These are phyloP conservation scores for Kluyveromyces sp. DNA, from an alignment of 1,139 yeast genomes.

Conservation along the genomic window DNA sequence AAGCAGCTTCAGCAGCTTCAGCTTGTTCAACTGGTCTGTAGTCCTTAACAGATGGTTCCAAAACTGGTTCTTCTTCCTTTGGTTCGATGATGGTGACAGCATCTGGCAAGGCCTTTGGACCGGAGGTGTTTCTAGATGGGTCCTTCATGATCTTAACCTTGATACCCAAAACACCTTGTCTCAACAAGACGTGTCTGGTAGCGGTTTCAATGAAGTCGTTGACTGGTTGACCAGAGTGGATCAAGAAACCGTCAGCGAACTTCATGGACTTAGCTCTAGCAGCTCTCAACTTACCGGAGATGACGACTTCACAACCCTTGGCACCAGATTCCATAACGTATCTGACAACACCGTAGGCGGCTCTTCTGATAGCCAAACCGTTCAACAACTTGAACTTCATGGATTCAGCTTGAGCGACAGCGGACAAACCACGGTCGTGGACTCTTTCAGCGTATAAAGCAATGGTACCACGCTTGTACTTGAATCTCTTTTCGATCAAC, in stretches of 20 bases:
- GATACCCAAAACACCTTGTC: slow-evolving; percentile 99
- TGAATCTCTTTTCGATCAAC: slow-evolving; percentile 98
- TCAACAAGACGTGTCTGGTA: slow-evolving; percentile 98
- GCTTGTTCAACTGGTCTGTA: slow-evolving; percentile 44
- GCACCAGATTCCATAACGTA: slow-evolving; percentile 99
- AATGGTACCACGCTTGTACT: slow-evolving; percentile 88
- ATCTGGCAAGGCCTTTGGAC: slow-evolving; percentile 95
- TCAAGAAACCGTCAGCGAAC: slow-evolving; percentile 99
- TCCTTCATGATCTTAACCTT: slow-evolving; percentile 99
- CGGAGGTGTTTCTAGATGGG: slow-evolving; percentile 85
- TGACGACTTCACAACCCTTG: slow-evolving; percentile 99
- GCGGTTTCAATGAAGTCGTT: slow-evolving; percentile 97
- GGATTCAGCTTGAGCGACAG: slow-evolving; percentile 99
- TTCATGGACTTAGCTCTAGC: slow-evolving; percentile 99
- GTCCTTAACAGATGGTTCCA: slow-evolving; percentile 79
- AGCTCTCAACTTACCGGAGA: slow-evolving; percentile 99
- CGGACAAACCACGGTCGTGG: slow-evolving; percentile 98
- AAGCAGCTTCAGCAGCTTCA: slow-evolving; percentile 22
- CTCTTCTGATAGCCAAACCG: slow-evolving; percentile 99
- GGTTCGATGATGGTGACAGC: slow-evolving; percentile 92
- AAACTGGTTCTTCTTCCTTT: slow-evolving; percentile 88
- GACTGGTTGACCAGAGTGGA: slow-evolving; percentile 99
- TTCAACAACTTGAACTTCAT: slow-evolving; percentile 95
- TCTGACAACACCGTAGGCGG: slow-evolving; percentile 99
- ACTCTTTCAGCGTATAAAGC: slow-evolving; percentile 98